Evolutionary conservation across 306 rosid genomes (phyloP).

Genomic region (Urtica urens): DNA sequence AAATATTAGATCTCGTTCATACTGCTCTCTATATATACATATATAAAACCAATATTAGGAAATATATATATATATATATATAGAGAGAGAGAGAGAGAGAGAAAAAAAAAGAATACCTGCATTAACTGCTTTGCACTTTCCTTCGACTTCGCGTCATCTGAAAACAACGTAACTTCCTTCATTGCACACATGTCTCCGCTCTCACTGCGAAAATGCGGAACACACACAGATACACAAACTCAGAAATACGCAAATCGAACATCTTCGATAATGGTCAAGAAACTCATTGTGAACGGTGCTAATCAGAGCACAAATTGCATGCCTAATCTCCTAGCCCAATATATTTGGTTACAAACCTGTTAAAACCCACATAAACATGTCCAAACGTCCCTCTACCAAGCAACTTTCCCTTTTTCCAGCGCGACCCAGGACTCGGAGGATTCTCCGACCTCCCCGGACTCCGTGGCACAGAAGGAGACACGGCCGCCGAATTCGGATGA

Average conservation of each 20-base stretch:
- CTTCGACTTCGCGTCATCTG: constrained; percentile 93
- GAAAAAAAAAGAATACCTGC: constrained; percentile 67
- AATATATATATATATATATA: too few relatives aligned
- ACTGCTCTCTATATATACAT: constrained; percentile 1
- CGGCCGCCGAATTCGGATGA: constrained; percentile 86
- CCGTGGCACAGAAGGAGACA: constrained; percentile 96
- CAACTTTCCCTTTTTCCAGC: constrained; percentile 95
- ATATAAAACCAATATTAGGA: too few relatives aligned
- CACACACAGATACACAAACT: constrained; percentile 9
- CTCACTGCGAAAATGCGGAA: constrained; percentile 41
- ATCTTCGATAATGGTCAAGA: neutral
- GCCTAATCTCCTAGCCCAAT: neutral
- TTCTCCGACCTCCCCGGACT: constrained; percentile 97
- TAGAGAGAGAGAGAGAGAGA: too few relatives aligned
- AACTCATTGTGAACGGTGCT: neutral
- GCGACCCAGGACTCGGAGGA: constrained; percentile 76
- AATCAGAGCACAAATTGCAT: too few relatives aligned
- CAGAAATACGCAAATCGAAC: neutral
- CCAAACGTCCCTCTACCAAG: constrained; percentile 97
- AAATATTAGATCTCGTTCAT: constrained; percentile 20
- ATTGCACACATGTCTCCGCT: constrained; percentile 99
- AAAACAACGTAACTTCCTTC: constrained; percentile 96
- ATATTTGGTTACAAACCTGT: constrained; percentile 39
- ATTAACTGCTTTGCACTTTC: constrained; percentile 92
- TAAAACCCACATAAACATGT: constrained; percentile 91